phyloP scores from a whole-genome alignment of 768 basidiomycete species.

The Kwoniella sp. region DNA sequence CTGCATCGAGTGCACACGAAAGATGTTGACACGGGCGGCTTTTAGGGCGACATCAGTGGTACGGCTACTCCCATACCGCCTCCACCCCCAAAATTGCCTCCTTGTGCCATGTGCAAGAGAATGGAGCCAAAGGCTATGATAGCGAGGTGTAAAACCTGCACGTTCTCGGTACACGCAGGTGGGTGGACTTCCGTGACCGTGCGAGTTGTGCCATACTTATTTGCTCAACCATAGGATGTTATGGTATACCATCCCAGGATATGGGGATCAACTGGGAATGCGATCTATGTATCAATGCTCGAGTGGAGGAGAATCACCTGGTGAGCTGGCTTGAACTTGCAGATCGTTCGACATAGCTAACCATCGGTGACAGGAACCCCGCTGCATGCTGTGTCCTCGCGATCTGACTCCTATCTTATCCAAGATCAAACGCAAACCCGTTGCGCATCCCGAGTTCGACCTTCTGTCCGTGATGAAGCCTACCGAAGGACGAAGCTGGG shows the following conservation, averaged over 20 bases:
- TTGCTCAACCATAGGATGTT: slow-evolving; percentile 54
- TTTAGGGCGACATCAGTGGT: slow-evolving; percentile 51
- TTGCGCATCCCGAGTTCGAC: slow-evolving; percentile 38
- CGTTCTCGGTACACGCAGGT: slow-evolving; percentile 77
- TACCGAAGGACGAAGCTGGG: slow-evolving; percentile 90
- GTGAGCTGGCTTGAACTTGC: slow-evolving; percentile 53
- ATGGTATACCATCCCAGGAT: slow-evolving; percentile 62
- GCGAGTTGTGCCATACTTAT: background rate
- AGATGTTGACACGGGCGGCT: too few species aligned
- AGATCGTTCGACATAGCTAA: background rate
- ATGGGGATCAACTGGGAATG: slow-evolving; percentile 72
- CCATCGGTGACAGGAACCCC: slow-evolving; percentile 60
- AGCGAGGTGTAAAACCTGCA: slow-evolving; percentile 74
- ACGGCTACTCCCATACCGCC: slow-evolving; percentile 61
- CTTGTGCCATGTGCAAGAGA: slow-evolving; percentile 71
- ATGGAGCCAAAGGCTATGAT: slow-evolving; percentile 72
- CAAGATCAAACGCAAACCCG: slow-evolving; percentile 22
- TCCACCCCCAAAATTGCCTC: slow-evolving; percentile 44
- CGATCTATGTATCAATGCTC: slow-evolving; percentile 80
- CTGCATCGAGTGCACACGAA: too few species aligned
- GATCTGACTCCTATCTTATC: slow-evolving; percentile 50
- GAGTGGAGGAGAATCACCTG: slow-evolving; percentile 72
- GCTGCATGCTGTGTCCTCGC: slow-evolving; percentile 79
- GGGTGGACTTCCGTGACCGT: slow-evolving; percentile 25
- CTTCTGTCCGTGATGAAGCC: slow-evolving; percentile 74